phyloP scores from a whole-genome alignment of 345 rosid genomes.

The Dimocarpus longan region DNA sequence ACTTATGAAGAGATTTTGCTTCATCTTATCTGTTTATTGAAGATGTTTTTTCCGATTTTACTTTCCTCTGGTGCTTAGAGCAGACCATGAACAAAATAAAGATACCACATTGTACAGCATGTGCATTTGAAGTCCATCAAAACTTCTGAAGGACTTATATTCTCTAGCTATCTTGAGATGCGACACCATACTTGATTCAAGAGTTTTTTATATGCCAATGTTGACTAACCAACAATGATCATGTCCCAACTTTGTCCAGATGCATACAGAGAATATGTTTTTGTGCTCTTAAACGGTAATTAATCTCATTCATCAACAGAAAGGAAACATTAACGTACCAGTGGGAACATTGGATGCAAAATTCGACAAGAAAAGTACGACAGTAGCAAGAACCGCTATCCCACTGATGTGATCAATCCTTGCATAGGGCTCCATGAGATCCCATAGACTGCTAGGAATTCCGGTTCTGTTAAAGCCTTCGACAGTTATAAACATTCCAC shows the following conservation, averaged over 20 bases:
- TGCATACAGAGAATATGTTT: background rate
- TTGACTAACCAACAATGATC: background rate
- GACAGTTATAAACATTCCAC: conserved; percentile 88
- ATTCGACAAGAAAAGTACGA: conserved; percentile 70
- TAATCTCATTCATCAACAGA: background rate
- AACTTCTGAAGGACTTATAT: too few relatives aligned
- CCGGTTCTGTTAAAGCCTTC: conserved; percentile 86
- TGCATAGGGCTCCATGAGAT: conserved; percentile 75
- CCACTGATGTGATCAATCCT: conserved; percentile 51
- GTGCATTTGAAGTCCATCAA: background rate
- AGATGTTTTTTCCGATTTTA: too few relatives aligned
- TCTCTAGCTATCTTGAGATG: background rate
- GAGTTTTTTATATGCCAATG: background rate
- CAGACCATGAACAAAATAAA: background rate
- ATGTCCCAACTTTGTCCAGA: background rate
- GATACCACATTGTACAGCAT: background rate
- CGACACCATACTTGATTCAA: background rate
- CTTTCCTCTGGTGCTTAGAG: background rate
- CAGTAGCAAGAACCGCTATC: conserved; percentile 55
- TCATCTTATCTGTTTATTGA: background rate
- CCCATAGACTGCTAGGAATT: conserved; percentile 76
- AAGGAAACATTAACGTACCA: conserved; percentile 37
- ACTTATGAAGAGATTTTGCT: background rate
- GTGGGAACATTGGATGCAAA: conserved; percentile 92
- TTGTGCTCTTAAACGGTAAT: background rate